Evolutionary conservation across 176 grass and related monocot species (phyloP), one percentile per base, ranked within the genome.

Genomic region (Bolboschoenus planiculmis): DNA sequence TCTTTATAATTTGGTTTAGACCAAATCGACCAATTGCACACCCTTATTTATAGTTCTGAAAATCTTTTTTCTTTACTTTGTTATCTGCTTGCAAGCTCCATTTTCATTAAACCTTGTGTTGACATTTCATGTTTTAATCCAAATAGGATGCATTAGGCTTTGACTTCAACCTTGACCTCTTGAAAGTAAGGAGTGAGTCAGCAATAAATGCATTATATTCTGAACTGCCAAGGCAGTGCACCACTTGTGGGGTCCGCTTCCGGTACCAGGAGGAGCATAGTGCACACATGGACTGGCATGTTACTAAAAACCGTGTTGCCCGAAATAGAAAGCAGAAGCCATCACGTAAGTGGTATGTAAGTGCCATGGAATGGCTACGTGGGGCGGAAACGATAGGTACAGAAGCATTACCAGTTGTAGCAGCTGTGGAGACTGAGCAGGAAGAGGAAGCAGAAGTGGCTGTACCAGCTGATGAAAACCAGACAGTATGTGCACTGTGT

Each of bases 201-300:
- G 89, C 89, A 76, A 96, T 96, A 84, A 90, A 91, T 86, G 84
- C 91, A 78, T 77, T 99, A 37, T 96, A 96, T 89, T 81, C 75
- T 30, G 93, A 95, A 71, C 87, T 99, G 81, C 78, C 86, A 15
- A 93, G 97, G 44, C 93, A 99, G 91, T 99, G 97, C 76, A 93
- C 92, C 86, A 96, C 97, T 10, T 99, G 97, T 89, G 97, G 97
- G 68, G 87, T 99, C 80, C 87, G 91, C 63, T 99, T 99, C 57
- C 92, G 93, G 89, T 75, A 83, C 73, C 97, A 99, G 85, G 93
- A 99, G 63, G 97, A 96, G 80, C 97, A 99, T 73, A 85, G 93
- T 85, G 84, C 65, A 78, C 97, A 99, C 85, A 99, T 99, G 97
- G 97, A 99, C 86, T 99, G 97, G 97, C 97, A 99, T 89, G 97